These are phyloP conservation scores for Leishmania amazonensis DNA, from an alignment of 208 protist species.

Conservation along the genomic window DNA sequence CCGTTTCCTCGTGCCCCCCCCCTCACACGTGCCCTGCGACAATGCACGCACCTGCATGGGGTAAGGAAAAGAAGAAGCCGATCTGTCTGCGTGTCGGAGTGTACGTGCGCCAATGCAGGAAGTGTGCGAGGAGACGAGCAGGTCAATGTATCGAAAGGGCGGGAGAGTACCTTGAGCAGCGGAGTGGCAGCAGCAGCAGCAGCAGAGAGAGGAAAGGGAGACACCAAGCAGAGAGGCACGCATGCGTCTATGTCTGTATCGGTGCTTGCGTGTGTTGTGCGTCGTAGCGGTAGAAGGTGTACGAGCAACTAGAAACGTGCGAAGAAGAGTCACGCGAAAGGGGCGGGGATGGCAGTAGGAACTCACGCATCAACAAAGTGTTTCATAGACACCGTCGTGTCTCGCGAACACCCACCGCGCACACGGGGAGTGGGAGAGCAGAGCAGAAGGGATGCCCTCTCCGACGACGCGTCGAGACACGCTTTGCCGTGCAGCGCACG, in stretches of 20 bases:
- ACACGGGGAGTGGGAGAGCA: not conserved
- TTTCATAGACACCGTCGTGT: not conserved
- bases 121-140: not conserved
- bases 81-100: not conserved
- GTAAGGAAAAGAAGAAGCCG: not conserved
- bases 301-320: not conserved
- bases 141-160: not conserved
- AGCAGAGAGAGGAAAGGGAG: not conserved
- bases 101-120: not conserved
- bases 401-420: not conserved
- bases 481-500: not conserved
- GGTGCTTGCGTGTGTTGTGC: not conserved
- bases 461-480: not conserved
- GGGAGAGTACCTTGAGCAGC: not conserved
- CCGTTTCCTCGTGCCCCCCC: not conserved
- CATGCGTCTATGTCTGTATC: not conserved
- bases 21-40: not conserved
- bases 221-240: not conserved
- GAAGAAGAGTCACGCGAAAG: not conserved
- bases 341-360: too few species aligned
- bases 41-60: not conserved
- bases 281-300: not conserved
- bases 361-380: too few species aligned
- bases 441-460: not conserved
- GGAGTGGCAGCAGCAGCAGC: slow-evolving; percentile 5